phyloP scores from a whole-genome alignment of 2,329 filamentous ascomycete species.

The Fusarium nygamai region DNA sequence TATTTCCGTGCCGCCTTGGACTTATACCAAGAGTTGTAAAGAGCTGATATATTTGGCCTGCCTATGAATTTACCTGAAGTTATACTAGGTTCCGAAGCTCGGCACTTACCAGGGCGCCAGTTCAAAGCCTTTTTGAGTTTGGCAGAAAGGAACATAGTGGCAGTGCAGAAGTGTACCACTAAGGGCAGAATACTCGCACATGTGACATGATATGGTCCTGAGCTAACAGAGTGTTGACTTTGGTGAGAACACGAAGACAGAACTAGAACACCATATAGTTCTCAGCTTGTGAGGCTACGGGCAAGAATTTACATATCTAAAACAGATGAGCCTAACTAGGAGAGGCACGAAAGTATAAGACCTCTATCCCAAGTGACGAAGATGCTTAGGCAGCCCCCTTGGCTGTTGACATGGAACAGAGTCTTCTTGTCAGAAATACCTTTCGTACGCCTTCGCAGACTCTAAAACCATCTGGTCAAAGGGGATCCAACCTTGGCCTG shows the following conservation, averaged over 20 bases:
- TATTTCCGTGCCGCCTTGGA: neutral
- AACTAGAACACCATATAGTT: neutral
- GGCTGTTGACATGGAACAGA: neutral
- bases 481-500: conserved; percentile 3
- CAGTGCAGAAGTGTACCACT: neutral
- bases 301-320: too few relatives aligned
- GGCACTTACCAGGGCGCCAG: neutral
- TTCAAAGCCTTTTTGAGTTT: neutral
- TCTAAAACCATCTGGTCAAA: conserved; percentile 10
- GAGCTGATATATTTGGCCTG: neutral
- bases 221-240: neutral
- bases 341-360: too few relatives aligned
- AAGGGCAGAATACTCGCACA: accelerated
- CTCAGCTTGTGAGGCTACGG: neutral
- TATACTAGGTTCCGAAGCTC: neutral
- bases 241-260: neutral
- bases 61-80: neutral
- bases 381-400: neutral
- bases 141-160: neutral
- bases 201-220: neutral
- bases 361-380: too few relatives aligned
- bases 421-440: neutral
- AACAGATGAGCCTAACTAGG: too few relatives aligned
- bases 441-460: conserved; percentile 5
- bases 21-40: neutral